Base-by-base conservation (phyloP, 73 alveolate species). In the Tetrahymena borealis region DNA sequence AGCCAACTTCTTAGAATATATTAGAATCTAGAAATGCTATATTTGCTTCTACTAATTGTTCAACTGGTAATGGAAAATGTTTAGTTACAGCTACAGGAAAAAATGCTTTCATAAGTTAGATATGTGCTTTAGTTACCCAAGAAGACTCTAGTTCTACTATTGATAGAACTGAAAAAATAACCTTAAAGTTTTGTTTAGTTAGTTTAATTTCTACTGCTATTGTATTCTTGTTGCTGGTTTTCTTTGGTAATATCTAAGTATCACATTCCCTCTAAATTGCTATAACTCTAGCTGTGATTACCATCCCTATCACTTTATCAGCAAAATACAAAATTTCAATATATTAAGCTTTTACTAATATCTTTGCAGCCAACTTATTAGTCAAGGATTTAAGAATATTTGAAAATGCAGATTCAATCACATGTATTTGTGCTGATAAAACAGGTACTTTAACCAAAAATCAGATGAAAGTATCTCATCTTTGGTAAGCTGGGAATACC, bases 391-490 rank as follows among this genome's bases (percentile, higher is more conserved):
- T 24, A 15, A 28, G 9, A 0, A n/a, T 18, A n/a, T 28, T 60
- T 18, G 10, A 12, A 15, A 18, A 60, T 3, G 85, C 85, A 24
- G n/a, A 60, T 13, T 24, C n/a, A 18, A 35, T 60, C n/a, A 60
- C 95, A 0, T 92, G 95, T 32, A 94, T 95, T 38, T 94, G 95
- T 91, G 94, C 97, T 39, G 97, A 95, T 78, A 95, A 95, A 90
- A 95, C 97, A 20, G 97, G 97, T 28, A 96, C 98, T 0, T 94
- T 96, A 16, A 96, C 98, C 13, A 90, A 40, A 94, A 96, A 96
- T 90, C 16, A 94, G 77, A 92, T 96, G 96, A 91, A 96, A 3
- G 96, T 94, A 13, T 94, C 94, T 31, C 94, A 94, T 79, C 33
- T 92, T 11, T 98, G 96, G 97, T 98, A 96, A 93, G 97, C 94